Evolutionary conservation across 768 basidiomycete species (phyloP).

Genomic region (Chiua virens): DNA sequence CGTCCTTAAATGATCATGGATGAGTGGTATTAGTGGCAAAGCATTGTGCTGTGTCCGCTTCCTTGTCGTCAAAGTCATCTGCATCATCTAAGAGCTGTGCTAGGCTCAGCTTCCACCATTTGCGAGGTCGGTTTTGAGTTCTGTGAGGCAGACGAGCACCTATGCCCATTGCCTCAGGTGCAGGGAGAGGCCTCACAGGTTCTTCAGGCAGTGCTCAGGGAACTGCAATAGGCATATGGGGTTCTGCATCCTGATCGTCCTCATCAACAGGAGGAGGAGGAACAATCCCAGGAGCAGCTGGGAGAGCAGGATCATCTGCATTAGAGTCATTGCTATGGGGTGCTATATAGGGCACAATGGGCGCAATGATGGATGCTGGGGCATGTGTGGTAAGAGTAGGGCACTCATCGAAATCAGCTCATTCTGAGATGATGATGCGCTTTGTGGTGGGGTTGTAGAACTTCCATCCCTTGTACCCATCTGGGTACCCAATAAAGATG

Average conservation of each 20-base stretch:
- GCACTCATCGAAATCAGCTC: conserved; percentile 37
- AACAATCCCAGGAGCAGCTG: not conserved
- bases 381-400: no score
- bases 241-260: no score
- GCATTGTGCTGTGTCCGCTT: not conserved
- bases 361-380: no score
- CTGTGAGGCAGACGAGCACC: conserved; percentile 1
- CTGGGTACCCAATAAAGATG: not conserved
- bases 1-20: not conserved
- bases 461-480: no score
- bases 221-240: no score
- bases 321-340: no score
- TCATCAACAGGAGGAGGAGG: not conserved
- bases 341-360: no score
- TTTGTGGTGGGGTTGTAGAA: no score
- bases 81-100: not conserved
- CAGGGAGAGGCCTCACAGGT: not conserved
- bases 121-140: not conserved
- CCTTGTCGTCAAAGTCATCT: not conserved
- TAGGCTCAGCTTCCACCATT: not conserved
- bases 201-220: no score
- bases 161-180: not conserved
- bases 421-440: conserved; percentile 16
- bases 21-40: not conserved
- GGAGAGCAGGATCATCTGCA: no score